Conservation (phyloP, 2,329 filamentous ascomycete species). For the Venturia aucupariae region DNA sequence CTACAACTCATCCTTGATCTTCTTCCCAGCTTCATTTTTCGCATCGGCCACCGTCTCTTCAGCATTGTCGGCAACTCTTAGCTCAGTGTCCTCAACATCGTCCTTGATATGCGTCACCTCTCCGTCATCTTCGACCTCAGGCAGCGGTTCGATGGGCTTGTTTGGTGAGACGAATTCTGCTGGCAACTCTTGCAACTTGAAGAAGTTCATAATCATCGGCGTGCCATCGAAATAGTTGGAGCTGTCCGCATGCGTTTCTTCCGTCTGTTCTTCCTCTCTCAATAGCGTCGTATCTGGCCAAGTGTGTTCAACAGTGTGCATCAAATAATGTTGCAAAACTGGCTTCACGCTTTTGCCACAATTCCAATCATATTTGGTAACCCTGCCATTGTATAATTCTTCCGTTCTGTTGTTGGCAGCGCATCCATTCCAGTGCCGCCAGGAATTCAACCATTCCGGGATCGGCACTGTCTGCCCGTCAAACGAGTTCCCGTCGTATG, state of each 20-base stretch:
- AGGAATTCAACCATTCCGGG: slow-evolving; percentile 2
- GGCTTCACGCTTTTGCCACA: slow-evolving; percentile 4
- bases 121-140: not conserved
- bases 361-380: slow-evolving; percentile 6
- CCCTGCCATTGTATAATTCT: not conserved
- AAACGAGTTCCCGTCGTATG: slow-evolving; percentile 30
- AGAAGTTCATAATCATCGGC: slow-evolving; percentile 6
- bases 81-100: not conserved
- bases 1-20: slow-evolving; percentile 1
- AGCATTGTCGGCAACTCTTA: not conserved
- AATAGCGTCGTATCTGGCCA: slow-evolving; percentile 5
- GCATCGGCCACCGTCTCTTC: not conserved
- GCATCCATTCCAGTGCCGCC: slow-evolving; percentile 5
- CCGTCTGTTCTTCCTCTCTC: not conserved
- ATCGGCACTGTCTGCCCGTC: slow-evolving; percentile 1
- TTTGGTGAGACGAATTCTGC: not conserved
- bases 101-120: not conserved
- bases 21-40: not conserved
- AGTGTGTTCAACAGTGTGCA: slow-evolving; percentile 4
- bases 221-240: slow-evolving; percentile 8
- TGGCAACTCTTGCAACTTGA: slow-evolving; percentile 9
- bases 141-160: not conserved
- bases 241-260: not conserved
- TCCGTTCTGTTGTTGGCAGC: not conserved
- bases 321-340: slow-evolving; percentile 4